These are phyloP conservation scores for Allantophomopsis lycopodina DNA, from an alignment of 2,329 filamentous ascomycete species.

Conservation along the genomic window DNA sequence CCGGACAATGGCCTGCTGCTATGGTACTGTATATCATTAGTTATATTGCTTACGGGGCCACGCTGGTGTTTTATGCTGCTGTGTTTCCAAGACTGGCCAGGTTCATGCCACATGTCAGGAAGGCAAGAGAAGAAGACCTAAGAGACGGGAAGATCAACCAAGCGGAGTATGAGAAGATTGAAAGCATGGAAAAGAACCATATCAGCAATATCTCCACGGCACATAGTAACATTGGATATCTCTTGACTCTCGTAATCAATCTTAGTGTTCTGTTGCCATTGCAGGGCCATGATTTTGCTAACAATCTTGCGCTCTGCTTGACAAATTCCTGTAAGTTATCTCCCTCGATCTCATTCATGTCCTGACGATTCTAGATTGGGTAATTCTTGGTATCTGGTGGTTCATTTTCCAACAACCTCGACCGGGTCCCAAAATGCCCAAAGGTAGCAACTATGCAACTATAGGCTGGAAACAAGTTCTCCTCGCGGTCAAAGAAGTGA, in stretches of 20 bases:
- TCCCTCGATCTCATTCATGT: neutral
- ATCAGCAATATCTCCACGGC: conserved; percentile 27
- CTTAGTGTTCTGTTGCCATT: conserved; percentile 24
- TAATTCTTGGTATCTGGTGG: conserved; percentile 26
- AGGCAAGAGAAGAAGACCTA: conserved; percentile 24
- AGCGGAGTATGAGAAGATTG: conserved; percentile 23
- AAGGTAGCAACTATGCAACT: conserved; percentile 23
- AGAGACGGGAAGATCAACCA: conserved; percentile 22
- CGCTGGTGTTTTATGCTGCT: conserved; percentile 26
- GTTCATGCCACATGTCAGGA: conserved; percentile 25
- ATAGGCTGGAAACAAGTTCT: conserved; percentile 27
- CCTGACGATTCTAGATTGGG: conserved; percentile 20
- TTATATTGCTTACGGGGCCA: conserved; percentile 25
- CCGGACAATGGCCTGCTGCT: conserved; percentile 23
- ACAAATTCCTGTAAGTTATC: conserved; percentile 24
- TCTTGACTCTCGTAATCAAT: conserved; percentile 23
- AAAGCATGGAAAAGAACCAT: conserved; percentile 26
- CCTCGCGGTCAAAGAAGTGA: conserved; percentile 22
- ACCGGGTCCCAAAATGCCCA: conserved; percentile 22
- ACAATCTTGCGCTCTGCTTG: conserved; percentile 24
- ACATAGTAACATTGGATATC: conserved; percentile 26
- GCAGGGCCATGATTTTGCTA: conserved; percentile 20
- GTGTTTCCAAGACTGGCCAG: conserved; percentile 24
- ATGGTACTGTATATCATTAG: conserved; percentile 25
- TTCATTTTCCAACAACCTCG: conserved; percentile 26